Base-by-base conservation (phyloP, 2,329 filamentous ascomycete species). In the Hypoxylon sp. region DNA sequence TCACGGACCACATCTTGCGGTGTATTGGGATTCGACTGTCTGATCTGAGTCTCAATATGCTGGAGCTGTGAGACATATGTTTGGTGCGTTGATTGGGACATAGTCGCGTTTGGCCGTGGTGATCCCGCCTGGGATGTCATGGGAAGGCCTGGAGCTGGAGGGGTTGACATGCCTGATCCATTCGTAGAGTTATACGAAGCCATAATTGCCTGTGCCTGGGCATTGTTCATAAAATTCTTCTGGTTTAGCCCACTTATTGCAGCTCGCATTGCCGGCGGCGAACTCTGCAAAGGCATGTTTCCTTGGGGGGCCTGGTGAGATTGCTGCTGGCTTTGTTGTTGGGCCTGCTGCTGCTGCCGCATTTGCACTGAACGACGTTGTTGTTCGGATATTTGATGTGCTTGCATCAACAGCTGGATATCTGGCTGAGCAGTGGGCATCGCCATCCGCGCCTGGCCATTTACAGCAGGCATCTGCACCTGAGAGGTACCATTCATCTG, bases 401-500 rank as follows among this genome's bases (percentile, higher is more conserved):
- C 86, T 72, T 91, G 89, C 71, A 90, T 81, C 70, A 89, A 83
- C 48, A 89, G 77, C 58, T 83, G 83, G 25, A 86, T 80, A 64
- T 89, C 86, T 2, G 86, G 80, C 6, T 80, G 78, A 16, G 70
- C 30, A 52, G 80, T 81, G 5, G 81, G 77, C 70, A 85, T 78
- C 1, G 88, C 85, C 81, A 92, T 85, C 58, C 90, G 85, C 56
- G 87, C 84, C 67, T 90, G 85, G 5, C 81, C 81, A 67, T 85
- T 82, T 32, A 84, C 81, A 14, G 84, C 83, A 72, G 91, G 89
- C 81, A 93, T 85, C 69, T 91, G 91, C 23, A 90, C 89, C 75
- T 92, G 90, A 37, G 89, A 88, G 23, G 91, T 83, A 47, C 86
- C 86, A 63, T 87, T 88, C 81, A 91, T 85, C 43, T 87, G 85